These are phyloP conservation scores for Fusarium liriodendri DNA, from an alignment of 2,329 filamentous ascomycete genomes.

Conservation along the genomic window DNA sequence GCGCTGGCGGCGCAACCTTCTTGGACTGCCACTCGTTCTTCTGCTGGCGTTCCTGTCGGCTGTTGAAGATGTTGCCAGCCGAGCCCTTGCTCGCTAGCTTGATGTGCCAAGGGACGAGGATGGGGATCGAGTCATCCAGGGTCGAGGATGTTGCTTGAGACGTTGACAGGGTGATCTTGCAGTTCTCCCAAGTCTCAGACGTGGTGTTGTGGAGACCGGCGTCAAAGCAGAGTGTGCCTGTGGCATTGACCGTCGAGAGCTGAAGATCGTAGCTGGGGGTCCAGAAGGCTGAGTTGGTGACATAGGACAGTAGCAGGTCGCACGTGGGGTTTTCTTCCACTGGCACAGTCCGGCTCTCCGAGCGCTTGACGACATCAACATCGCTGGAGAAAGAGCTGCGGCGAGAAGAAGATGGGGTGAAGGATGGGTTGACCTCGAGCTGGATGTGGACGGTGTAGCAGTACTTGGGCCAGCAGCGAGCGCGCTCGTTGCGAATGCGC, in stretches of 20 bases:
- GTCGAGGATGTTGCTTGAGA: slow-evolving; percentile 70
- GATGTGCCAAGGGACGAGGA: slow-evolving; percentile 67
- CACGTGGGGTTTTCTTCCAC: slow-evolving; percentile 44
- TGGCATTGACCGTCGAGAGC: slow-evolving; percentile 66
- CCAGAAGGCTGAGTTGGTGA: slow-evolving; percentile 69
- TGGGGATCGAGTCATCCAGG: slow-evolving; percentile 66
- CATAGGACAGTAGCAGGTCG: slow-evolving; percentile 67
- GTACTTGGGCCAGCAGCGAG: slow-evolving; percentile 62
- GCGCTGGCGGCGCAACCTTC: slow-evolving; percentile 54
- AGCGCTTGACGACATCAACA: slow-evolving; percentile 58
- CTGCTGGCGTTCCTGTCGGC: slow-evolving; percentile 52
- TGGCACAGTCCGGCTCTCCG: slow-evolving; percentile 45
- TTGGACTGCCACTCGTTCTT: slow-evolving; percentile 45
- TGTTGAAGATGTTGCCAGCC: slow-evolving; percentile 49
- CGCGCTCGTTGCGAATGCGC: slow-evolving; percentile 56
- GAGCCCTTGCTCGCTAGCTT: slow-evolving; percentile 53
- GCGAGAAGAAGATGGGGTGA: slow-evolving; percentile 60
- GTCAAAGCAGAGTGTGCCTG: slow-evolving; percentile 68
- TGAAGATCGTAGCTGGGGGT: slow-evolving; percentile 70
- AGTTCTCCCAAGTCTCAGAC: slow-evolving; percentile 72
- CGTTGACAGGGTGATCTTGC: slow-evolving; percentile 70
- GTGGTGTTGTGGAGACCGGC: slow-evolving; percentile 71
- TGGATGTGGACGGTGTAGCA: slow-evolving; percentile 63
- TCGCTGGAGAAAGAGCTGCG: slow-evolving; percentile 65
- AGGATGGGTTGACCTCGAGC: slow-evolving; percentile 55